Base-by-base conservation (phyloP, 2,329 filamentous ascomycete species). In the Thelonectria olida region DNA sequence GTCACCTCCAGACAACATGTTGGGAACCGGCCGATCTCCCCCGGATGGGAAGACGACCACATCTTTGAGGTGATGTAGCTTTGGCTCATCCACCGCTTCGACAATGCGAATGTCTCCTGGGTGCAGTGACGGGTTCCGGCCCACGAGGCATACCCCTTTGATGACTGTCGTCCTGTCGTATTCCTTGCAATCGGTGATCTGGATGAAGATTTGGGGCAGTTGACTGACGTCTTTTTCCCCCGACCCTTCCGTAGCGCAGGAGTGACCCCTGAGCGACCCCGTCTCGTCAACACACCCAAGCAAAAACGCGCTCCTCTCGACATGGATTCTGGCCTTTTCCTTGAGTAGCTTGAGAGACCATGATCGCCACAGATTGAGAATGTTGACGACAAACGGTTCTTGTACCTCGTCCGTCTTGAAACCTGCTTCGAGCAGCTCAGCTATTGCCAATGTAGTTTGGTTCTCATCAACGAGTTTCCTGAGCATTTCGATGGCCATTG, bases 1-100 rank as follows among this genome's bases (percentile, higher is more conserved):
- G 72, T 99, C 96, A 0, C 96, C 96, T 2, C 96, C 96, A 4
- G 96, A 97, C 65, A 96, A 93, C 95, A 98, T 98, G 71, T 91
- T 93, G 1, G 94, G 88, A 20, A 99, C 80, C 64, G 97, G 93
- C 15, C 91, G 84, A 72, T 97, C 93, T 0, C 95, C 95, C 0
- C 82, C 90, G 34, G 92, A 88, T 1, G 96, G 92, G 49, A 99
- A 90, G 0, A 98, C 93, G 1, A 98, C 90, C 1, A 96, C 92
- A 72, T 98, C 90, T 58, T 86, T 89, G 4, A 97, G 82, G 70
- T 97, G 92, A 45, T 83, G 86, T 4, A 99, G 80, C n/a, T 81
- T 80, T 1, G 88, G 86, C 2, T 88, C 83, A 67, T 98, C 85
- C 4, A 98, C 89, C 3, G 96, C 96, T 63, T 88, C 85, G 1